Percentiles rank a stretch among this genome's conserved stretches.
These are phyloP conservation scores for Capronia coronata DNA, from an alignment of 2,329 filamentous ascomycete genomes.

Conservation along the genomic window DNA sequence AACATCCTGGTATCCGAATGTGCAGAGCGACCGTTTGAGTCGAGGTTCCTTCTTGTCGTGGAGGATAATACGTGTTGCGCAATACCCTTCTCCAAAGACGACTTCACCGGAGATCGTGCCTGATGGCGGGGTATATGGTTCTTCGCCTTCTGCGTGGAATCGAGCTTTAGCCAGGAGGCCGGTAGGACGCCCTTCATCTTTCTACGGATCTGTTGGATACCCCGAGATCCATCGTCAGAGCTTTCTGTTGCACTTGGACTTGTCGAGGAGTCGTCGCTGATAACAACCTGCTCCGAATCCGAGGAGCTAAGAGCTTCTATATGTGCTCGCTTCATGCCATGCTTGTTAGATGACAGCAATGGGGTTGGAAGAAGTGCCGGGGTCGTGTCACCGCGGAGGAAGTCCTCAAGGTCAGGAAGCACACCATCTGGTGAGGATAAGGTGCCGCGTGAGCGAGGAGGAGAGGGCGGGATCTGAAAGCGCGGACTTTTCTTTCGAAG, in stretches of 20 bases:
- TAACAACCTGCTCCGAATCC: conserved; percentile 22
- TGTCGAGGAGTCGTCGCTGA: conserved; percentile 5
- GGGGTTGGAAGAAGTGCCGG: conserved; percentile 23
- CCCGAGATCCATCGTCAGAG: conserved; percentile 26
- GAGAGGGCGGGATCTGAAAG: conserved; percentile 33
- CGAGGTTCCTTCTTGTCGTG: neutral
- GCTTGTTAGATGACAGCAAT: conserved; percentile 20
- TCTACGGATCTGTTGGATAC: conserved; percentile 35
- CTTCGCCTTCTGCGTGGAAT: conserved; percentile 18
- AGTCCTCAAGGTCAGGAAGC: neutral
- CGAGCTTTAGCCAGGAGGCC: conserved; percentile 37
- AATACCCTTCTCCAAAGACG: conserved; percentile 18
- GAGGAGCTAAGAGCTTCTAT: conserved; percentile 26
- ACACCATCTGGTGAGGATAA: conserved; percentile 27
- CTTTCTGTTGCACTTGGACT: conserved; percentile 13
- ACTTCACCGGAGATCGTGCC: conserved; percentile 13
- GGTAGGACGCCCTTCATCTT: conserved; percentile 45
- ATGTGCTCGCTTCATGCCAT: conserved; percentile 12
- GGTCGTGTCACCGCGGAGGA: neutral
- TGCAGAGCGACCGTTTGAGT: neutral
- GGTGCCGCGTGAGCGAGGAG: conserved; percentile 35
- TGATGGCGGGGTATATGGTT: conserved; percentile 4
- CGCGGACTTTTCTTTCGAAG: neutral
- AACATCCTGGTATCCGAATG: conserved; percentile 6
- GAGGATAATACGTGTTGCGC: conserved; percentile 16